Evolutionary conservation across 805 yeast genomes (phyloP).

Genomic region (Metschnikowia lachancei): DNA sequence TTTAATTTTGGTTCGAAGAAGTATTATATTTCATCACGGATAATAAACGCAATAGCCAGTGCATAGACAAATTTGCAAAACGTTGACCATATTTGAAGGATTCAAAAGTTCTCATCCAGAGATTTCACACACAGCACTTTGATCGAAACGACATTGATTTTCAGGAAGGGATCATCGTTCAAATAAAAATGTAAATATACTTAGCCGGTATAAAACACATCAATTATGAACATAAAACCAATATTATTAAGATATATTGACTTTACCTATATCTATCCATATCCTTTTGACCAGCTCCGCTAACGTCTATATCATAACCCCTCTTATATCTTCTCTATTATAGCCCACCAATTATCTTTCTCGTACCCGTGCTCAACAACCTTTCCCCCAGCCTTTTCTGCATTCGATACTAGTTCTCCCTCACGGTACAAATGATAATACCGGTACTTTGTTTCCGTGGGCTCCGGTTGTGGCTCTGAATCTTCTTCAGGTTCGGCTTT

Average conservation of each 20-base stretch:
- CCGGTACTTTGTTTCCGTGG: slow-evolving; percentile 58
- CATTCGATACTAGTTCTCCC: slow-evolving; percentile 80
- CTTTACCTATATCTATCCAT: not conserved
- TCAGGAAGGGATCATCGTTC: no score
- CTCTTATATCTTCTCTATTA: slow-evolving; percentile 18
- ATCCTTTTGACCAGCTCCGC: not conserved
- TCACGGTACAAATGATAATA: slow-evolving; percentile 83
- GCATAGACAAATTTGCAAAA: no score
- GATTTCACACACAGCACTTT: no score
- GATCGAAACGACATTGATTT: no score
- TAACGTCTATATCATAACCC: not conserved
- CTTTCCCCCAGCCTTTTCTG: slow-evolving; percentile 64
- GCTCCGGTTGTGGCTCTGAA: slow-evolving; percentile 1
- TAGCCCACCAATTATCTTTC: slow-evolving; percentile 88
- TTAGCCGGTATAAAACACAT: no score
- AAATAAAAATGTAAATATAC: no score
- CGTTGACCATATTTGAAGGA: no score
- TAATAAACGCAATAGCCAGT: no score
- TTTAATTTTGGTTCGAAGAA: no score
- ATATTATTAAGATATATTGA: not conserved
- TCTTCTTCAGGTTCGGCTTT: not conserved
- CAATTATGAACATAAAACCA: no score
- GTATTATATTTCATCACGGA: no score
- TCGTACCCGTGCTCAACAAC: slow-evolving; percentile 80
- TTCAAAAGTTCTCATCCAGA: no score